Percentiles rank a stretch among this genome's conserved stretches.
Evolutionary conservation across 1,139 yeast genomes (phyloP).

Genomic region (Geotrichum siamense): DNA sequence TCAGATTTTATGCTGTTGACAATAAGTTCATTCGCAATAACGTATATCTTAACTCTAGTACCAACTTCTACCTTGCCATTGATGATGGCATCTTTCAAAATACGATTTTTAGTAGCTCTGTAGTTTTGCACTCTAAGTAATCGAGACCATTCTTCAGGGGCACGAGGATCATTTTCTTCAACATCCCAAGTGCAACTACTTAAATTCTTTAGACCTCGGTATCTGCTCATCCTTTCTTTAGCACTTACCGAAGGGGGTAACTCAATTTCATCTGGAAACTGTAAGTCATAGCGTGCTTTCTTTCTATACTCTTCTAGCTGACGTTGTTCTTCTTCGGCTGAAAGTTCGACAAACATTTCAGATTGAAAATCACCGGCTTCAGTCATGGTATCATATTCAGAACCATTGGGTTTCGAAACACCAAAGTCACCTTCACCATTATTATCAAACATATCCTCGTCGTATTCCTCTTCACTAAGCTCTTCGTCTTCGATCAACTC

Average conservation of each 20-base stretch:
- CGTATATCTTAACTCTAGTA: constrained; percentile 49
- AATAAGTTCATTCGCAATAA: constrained; percentile 54
- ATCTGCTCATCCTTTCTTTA: constrained; percentile 61
- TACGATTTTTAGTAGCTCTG: constrained; percentile 67
- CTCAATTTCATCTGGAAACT: constrained; percentile 94
- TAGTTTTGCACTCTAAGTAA: constrained; percentile 68
- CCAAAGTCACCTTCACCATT: constrained; percentile 34
- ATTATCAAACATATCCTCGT: constrained; percentile 35
- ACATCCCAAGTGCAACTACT: constrained; percentile 81
- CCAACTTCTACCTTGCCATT: constrained; percentile 61
- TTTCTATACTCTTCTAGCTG: constrained; percentile 66
- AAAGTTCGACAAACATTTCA: constrained; percentile 64
- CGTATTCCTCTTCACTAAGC: constrained; percentile 39
- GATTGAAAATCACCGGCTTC: constrained; percentile 43
- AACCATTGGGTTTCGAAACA: constrained; percentile 28
- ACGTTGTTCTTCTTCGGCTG: constrained; percentile 75
- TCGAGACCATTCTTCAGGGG: constrained; percentile 74
- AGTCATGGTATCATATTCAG: constrained; percentile 35
- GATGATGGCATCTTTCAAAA: constrained; percentile 51
- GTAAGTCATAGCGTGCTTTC: constrained; percentile 73
- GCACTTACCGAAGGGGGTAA: constrained; percentile 70
- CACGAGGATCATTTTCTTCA: constrained; percentile 68
- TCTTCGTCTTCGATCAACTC: constrained; percentile 34
- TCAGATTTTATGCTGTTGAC: constrained; percentile 23
- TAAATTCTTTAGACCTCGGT: constrained; percentile 80